Evolutionary conservation across 768 basidiomycete genomes (phyloP).

Genomic region (Trametes punicea): DNA sequence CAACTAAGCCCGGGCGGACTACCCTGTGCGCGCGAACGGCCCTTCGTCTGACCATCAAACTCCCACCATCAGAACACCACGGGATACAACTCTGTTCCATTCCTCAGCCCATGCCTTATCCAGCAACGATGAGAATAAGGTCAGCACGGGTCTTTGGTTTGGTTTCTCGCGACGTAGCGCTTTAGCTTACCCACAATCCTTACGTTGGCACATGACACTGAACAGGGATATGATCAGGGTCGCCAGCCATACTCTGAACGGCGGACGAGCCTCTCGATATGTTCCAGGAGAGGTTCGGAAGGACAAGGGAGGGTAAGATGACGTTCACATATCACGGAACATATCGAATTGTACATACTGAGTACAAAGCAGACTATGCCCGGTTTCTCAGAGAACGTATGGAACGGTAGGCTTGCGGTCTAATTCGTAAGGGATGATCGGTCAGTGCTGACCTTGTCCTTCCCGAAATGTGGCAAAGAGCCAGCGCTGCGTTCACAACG

Average conservation of each 20-base stretch:
- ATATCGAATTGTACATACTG: too few species aligned
- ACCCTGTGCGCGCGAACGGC: not conserved
- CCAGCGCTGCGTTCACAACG: not conserved
- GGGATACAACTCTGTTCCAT: constrained; percentile 15
- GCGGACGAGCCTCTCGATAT: too few species aligned
- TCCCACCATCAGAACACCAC: constrained; percentile 16
- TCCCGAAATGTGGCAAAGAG: not conserved
- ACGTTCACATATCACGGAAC: too few species aligned
- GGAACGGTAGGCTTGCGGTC: too few species aligned
- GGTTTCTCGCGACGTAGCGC: not conserved
- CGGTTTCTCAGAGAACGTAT: too few species aligned
- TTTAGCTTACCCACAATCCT: not conserved
- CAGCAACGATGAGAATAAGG: constrained; percentile 1
- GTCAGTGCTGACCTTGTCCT: not conserved
- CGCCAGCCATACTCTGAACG: too few species aligned
- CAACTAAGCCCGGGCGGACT: not conserved
- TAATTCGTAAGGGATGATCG: not conserved
- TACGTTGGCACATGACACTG: too few species aligned
- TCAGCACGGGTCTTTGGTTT: not conserved
- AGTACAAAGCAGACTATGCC: too few species aligned
- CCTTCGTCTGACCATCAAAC: not conserved
- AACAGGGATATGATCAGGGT: too few species aligned
- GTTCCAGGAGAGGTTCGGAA: too few species aligned
- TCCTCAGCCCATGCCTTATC: constrained; percentile 7
- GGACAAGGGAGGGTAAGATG: too few species aligned